Base-by-base conservation (phyloP, 2,329 filamentous ascomycete genomes). In the Neopestalotiopsis clavispora region DNA sequence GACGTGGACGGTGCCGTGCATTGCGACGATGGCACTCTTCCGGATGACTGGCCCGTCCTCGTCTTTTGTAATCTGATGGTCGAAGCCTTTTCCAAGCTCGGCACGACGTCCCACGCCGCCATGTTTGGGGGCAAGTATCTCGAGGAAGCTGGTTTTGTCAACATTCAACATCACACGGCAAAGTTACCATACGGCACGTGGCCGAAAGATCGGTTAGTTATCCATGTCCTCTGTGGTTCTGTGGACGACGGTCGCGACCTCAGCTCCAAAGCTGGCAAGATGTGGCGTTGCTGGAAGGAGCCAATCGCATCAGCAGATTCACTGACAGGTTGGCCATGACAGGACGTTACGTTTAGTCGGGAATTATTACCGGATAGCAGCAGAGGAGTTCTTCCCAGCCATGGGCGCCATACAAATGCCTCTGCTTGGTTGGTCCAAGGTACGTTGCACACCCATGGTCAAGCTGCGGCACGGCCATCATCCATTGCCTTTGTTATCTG, bases 1-100 rank as follows among this genome's bases (percentile, higher is more conserved):
- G 84, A 85, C 20, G 79, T 83, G 10, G 81, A 84, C 32, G 82
- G 81, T 56, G 75, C 79, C 57, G 75, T 81, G 6, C 79, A 80
- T 67, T 77, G 75, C 49, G 81, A 82, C 59, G 80, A 82, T 67
- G 71, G 76, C 52, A 78, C 74, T 2, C 67, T 81, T 10, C 78
- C 80, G 0, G 67, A 74, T 0, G 78, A 80, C 59, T 74, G 73
- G 74, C 74, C 74, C 2, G 69, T 81, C 3, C 75, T 79, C 14
- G 72, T 74, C 42, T 79, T 81, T 67, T 80, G 78, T 13, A 75
- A 80, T 1, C 58, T 77, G 4, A 71, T 82, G 64, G 71, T 79
- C 3, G 75, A 82, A 42, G 80, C 77, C 1, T 82, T 82, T 69
- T 78, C 78, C 1, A 77, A 75, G 30, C 78, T 80, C 49, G 80